Evolutionary conservation across 768 basidiomycete species (phyloP).

Genomic region (Lactifluus pinguis): DNA sequence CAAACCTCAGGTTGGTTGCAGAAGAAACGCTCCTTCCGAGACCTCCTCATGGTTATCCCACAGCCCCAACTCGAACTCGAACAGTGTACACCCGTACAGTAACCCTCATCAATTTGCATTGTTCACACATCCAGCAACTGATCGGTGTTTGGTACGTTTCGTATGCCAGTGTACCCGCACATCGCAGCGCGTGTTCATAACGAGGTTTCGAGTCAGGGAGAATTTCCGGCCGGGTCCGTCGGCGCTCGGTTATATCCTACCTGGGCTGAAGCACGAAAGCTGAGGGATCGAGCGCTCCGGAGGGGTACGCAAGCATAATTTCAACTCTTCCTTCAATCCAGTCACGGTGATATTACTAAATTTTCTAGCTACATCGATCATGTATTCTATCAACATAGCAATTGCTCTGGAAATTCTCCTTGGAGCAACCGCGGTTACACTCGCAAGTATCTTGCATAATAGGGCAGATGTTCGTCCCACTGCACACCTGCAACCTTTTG

Average conservation of each 20-base stretch:
- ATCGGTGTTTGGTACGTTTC: not conserved
- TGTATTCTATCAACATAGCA: constrained; percentile 19
- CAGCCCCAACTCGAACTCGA: too few species aligned
- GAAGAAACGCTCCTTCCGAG: not conserved
- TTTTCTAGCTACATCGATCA: not conserved
- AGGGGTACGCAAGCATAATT: not conserved
- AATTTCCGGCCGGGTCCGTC: not conserved
- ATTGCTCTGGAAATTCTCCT: constrained; percentile 22
- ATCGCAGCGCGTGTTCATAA: not conserved
- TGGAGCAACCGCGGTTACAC: constrained; percentile 20
- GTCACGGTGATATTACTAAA: not conserved
- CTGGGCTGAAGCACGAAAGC: not conserved
- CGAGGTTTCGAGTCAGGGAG: not conserved
- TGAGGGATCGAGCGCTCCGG: not conserved
- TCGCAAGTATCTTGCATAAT: constrained; percentile 15
- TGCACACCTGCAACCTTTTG: not conserved
- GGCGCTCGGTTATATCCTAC: not conserved
- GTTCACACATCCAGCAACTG: not conserved
- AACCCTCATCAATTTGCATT: not conserved
- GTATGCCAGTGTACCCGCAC: not conserved
- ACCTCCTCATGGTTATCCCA: too few species aligned
- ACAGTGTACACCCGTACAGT: too few species aligned
- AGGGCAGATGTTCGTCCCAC: not conserved
- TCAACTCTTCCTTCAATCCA: too few species aligned
- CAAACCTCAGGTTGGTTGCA: not conserved